Evolutionary conservation across 345 rosid species (phyloP).

Genomic region (Reutealis trisperma): DNA sequence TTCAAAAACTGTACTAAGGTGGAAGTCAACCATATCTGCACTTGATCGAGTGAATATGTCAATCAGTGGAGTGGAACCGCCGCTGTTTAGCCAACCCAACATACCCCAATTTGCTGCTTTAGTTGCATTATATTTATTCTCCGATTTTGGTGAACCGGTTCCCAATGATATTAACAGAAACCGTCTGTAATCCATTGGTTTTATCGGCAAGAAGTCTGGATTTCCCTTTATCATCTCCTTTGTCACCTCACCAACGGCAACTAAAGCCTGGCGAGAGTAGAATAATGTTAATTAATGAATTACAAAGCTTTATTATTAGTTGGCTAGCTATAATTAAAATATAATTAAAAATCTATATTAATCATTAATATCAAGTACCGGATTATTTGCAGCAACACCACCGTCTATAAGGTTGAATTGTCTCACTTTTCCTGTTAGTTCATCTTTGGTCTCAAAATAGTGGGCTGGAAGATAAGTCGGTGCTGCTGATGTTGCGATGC

Average conservation of each 20-base stretch:
- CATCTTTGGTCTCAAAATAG: conserved; percentile 12
- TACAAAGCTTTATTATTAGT: too few species aligned
- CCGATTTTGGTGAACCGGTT: conserved; percentile 17
- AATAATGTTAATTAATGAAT: too few species aligned
- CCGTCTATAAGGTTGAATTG: conserved; percentile 35
- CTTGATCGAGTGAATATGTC: conserved; percentile 21
- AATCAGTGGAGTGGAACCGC: conserved; percentile 16
- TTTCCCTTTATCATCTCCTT: conserved; percentile 15
- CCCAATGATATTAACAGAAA: conserved; percentile 23
- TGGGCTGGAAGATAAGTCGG: conserved; percentile 57
- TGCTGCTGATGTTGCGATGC: conserved; percentile 60
- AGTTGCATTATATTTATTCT: conserved; percentile 2
- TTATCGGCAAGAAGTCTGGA: conserved; percentile 5
- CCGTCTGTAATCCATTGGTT: conserved; percentile 15
- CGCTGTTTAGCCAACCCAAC: conserved; percentile 13
- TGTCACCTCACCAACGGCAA: conserved; percentile 22
- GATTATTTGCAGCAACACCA: conserved; percentile 39
- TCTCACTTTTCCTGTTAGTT: conserved; percentile 6
- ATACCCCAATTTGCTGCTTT: conserved; percentile 23
- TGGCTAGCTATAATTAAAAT: too few species aligned
- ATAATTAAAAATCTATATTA: too few species aligned
- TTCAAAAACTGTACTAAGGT: conserved; percentile 17
- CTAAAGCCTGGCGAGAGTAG: conserved; percentile 1
- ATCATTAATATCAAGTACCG: conserved; percentile 14
- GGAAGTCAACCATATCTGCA: conserved; percentile 22